Percentiles rank a stretch among this genome's conserved stretches.
Conservation (phyloP, 1,284 basidiomycete genomes). For the Puccinia triticina region DNA sequence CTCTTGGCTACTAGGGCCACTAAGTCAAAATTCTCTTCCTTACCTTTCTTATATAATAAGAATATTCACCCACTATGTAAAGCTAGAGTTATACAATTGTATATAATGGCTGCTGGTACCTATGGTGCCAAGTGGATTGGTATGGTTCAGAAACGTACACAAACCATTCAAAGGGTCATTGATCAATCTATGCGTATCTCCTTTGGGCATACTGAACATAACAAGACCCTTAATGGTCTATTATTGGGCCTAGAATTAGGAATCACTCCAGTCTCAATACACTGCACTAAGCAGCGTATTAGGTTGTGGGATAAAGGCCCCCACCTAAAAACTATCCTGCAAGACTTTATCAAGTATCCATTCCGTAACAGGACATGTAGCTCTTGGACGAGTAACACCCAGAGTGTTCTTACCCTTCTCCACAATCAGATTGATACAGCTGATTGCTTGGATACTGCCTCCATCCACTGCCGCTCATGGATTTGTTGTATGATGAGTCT, state of each 20-base stretch:
- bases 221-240: neutral
- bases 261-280: neutral
- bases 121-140: conserved; percentile 12
- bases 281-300: neutral
- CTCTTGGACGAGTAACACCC: neutral
- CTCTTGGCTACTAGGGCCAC: neutral
- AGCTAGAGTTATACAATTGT: neutral
- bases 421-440: no score
- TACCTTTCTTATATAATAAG: neutral
- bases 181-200: neutral
- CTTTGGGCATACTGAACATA: neutral
- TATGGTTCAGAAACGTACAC: no score
- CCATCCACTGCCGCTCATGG: no score
- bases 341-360: neutral
- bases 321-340: neutral
- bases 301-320: neutral
- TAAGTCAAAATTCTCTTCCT: neutral
- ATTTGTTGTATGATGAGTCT: no score
- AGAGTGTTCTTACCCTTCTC: no score
- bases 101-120: neutral
- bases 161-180: neutral
- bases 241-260: neutral
- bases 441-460: no score
- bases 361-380: neutral
- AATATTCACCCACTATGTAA: neutral